Conservation (phyloP, 2,329 filamentous ascomycete species). For the Claviceps sp. region DNA sequence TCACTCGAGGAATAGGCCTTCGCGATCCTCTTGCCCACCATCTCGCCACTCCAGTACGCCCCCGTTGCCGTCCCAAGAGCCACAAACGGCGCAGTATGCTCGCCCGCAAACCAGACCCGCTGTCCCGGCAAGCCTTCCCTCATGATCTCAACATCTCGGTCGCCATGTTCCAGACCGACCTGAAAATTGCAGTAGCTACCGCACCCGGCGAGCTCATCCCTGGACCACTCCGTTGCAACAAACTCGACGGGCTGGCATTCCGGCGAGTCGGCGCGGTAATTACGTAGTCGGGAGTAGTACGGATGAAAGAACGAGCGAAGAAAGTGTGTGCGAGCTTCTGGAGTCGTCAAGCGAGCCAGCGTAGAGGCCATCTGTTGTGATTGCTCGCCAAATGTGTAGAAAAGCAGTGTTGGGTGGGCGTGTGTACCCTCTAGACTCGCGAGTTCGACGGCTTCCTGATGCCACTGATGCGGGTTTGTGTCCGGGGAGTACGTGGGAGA, state of each 20-base stretch:
- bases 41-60: slow-evolving; percentile 84
- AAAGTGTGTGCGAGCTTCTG: slow-evolving; percentile 35
- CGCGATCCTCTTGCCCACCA: slow-evolving; percentile 52
- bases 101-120: slow-evolving; percentile 75
- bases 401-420: slow-evolving; percentile 70
- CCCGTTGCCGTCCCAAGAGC: slow-evolving; percentile 80
- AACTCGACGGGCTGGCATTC: slow-evolving; percentile 50
- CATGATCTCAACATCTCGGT: slow-evolving; percentile 56
- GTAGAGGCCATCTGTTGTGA: slow-evolving; percentile 38
- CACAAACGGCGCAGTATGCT: slow-evolving; percentile 84
- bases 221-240: slow-evolving; percentile 64
- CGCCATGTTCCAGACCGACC: slow-evolving; percentile 54
- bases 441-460: slow-evolving; percentile 66
- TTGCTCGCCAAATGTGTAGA: slow-evolving; percentile 61
- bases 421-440: slow-evolving; percentile 44
- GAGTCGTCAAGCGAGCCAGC: slow-evolving; percentile 26
- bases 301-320: slow-evolving; percentile 59
- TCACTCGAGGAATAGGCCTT: slow-evolving; percentile 32
- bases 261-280: slow-evolving; percentile 40
- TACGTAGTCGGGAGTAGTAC: slow-evolving; percentile 63
- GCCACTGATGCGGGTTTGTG: slow-evolving; percentile 53
- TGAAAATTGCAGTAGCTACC: slow-evolving; percentile 84
- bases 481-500: slow-evolving; percentile 51
- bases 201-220: slow-evolving; percentile 65
- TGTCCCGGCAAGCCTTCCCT: slow-evolving; percentile 48